Conservation (phyloP, 2,329 filamentous ascomycete species). For the Emergomyces orientalis region DNA sequence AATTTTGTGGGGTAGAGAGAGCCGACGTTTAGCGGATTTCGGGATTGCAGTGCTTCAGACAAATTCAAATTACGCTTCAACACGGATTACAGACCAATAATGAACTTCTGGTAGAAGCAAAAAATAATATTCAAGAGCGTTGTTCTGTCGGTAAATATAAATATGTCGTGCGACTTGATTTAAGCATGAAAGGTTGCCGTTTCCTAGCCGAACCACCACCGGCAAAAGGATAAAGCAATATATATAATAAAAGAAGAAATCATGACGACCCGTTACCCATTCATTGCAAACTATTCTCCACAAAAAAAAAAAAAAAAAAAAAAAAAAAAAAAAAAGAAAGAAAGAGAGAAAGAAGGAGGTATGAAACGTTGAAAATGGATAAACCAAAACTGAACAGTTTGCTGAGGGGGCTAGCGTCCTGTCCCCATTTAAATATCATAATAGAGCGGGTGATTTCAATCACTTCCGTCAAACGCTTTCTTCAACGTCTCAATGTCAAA, state of each 20-base stretch:
- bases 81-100: background rate
- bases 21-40: background rate
- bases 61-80: background rate
- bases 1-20: background rate
- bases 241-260: background rate
- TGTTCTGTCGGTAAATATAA: background rate
- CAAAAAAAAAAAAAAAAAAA: background rate
- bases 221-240: background rate
- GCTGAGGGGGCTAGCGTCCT: background rate
- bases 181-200: background rate
- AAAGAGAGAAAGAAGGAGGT: background rate
- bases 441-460: background rate
- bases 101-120: background rate
- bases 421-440: background rate
- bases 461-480: constrained; percentile 26
- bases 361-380: background rate
- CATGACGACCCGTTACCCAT: background rate
- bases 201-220: background rate
- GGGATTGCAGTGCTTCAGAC: background rate
- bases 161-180: background rate
- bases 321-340: background rate
- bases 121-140: background rate
- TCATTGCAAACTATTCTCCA: background rate
- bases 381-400: background rate
- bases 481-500: constrained; percentile 34